Evolutionary conservation across 805 yeast species (phyloP).

Genomic region (Myxozyma neglecta): DNA sequence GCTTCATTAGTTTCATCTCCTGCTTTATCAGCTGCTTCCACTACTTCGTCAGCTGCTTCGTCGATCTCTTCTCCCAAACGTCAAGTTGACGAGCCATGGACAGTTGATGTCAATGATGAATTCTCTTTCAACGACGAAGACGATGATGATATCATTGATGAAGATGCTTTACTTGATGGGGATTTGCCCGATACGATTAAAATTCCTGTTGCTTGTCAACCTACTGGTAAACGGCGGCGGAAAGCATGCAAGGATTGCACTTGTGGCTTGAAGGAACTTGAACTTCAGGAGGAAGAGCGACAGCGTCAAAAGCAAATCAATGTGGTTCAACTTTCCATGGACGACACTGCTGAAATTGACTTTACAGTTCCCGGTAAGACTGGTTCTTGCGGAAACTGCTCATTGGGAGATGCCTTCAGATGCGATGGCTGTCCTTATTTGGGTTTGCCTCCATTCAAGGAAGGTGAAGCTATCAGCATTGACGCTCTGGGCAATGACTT

Average conservation of each 20-base stretch:
- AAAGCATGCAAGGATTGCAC: constrained; percentile 98
- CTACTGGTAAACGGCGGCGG: constrained; percentile 50
- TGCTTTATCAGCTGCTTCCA: constrained; percentile 47
- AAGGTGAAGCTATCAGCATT: constrained; percentile 85
- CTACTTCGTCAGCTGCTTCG: constrained; percentile 43
- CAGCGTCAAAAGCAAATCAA: constrained; percentile 47
- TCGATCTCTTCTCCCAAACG: constrained; percentile 41
- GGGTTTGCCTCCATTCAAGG: constrained; percentile 97
- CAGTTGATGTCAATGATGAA: constrained; percentile 51
- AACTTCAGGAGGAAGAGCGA: constrained; percentile 51
- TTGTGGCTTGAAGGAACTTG: constrained; percentile 90
- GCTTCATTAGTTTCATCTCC: constrained; percentile 35
- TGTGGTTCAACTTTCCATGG: constrained; percentile 55
- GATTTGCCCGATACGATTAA: constrained; percentile 41
- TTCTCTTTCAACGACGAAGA: constrained; percentile 57
- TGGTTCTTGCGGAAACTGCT: constrained; percentile 90
- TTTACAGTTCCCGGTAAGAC: constrained; percentile 96
- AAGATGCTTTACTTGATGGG: constrained; percentile 54
- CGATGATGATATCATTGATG: constrained; percentile 55
- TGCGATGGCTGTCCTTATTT: constrained; percentile 98
- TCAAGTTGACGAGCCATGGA: constrained; percentile 44
- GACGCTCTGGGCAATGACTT: constrained; percentile 44
- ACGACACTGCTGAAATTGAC: constrained; percentile 86
- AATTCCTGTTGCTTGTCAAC: constrained; percentile 32
- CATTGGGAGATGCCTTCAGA: constrained; percentile 96